These are phyloP conservation scores for Lepidium sativum DNA, from an alignment of 345 rosid genomes.

Conservation along the genomic window DNA sequence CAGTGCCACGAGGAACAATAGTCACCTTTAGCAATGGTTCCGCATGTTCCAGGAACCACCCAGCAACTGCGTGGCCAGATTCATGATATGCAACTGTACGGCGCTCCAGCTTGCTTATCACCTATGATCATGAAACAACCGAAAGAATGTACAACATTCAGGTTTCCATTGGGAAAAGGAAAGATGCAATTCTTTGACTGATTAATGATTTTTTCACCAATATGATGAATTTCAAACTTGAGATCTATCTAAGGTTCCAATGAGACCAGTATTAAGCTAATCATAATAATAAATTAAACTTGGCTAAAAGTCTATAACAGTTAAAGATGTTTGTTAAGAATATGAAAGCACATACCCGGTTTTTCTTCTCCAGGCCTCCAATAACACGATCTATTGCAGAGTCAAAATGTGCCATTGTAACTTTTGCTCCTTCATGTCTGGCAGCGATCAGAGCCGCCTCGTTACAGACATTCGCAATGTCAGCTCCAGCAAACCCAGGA, in stretches of 20 bases:
- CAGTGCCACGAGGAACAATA: slow-evolving; percentile 95
- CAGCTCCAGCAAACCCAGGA: slow-evolving; percentile 98
- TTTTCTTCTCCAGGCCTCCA: slow-evolving; percentile 97
- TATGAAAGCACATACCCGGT: slow-evolving; percentile 43
- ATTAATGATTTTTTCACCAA: neutral
- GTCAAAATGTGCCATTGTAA: slow-evolving; percentile 85
- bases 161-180: neutral
- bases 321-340: neutral
- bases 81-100: slow-evolving; percentile 92
- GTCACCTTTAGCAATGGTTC: slow-evolving; percentile 90
- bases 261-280: neutral
- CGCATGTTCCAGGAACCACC: slow-evolving; percentile 97
- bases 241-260: neutral
- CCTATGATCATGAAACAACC: slow-evolving; percentile 31
- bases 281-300: neutral
- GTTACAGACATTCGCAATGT: slow-evolving; percentile 92
- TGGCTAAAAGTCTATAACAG: neutral
- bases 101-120: slow-evolving; percentile 85
- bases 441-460: slow-evolving; percentile 96
- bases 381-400: slow-evolving; percentile 88
- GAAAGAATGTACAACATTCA: neutral
- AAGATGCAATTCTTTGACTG: neutral
- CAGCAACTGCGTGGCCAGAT: slow-evolving; percentile 92
- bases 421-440: slow-evolving; percentile 46
- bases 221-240: neutral